Evolutionary conservation across 495 filamentous ascomycete genomes (phyloP), one percentile per base, ranked within the genome.

Genomic region (Neurospora sp.): DNA sequence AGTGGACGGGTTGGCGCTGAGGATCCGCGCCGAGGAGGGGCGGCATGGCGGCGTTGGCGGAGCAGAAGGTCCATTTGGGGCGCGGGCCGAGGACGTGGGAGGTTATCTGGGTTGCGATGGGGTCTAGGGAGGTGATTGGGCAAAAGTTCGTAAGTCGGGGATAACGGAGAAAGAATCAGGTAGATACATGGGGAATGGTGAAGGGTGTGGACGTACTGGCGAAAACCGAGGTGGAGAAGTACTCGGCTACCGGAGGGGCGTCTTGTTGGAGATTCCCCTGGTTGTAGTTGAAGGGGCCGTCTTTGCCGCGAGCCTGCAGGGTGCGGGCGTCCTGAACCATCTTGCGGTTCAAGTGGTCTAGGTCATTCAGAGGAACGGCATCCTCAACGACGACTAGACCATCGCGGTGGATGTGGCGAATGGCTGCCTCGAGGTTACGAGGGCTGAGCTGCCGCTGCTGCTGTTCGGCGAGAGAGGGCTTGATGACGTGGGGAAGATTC

Each of bases 351-450:
- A 89, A 72, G 18, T 76, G 76, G 71, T 87, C 82, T n/a, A 88
- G 77, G 12, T 81, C 72, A 0, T 78, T 75, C 72, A 83, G 81
- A 12, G 82, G 78, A 31, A 88, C 77, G 1, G 84, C 82, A 72
- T 87, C 81, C 59, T 85, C 82, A 22, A 89, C 82, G n/a, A 90
- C 87, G 68, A 90, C 85, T 40, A 90, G 83, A 68, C 87, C 89
- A 77, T 90, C 87, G 12, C 79, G 71, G 72, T 87, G 80, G 3
- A 89, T 73, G 44, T 81, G 80, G 12, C 83, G 82, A 9, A 88
- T 80, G 74, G 87, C 87, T 77, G 84, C 81, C 73, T 88, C 85
- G 14, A 88, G 74, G 72, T 87, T 87, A 42, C 81, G 75, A 3
- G 80, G 70, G 4, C 68, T 71, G 10, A 85, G 78, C 20, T 71